Evolutionary conservation across 2,329 filamentous ascomycete species (phyloP).

Genomic region (Pseudogymnoascus sp.): DNA sequence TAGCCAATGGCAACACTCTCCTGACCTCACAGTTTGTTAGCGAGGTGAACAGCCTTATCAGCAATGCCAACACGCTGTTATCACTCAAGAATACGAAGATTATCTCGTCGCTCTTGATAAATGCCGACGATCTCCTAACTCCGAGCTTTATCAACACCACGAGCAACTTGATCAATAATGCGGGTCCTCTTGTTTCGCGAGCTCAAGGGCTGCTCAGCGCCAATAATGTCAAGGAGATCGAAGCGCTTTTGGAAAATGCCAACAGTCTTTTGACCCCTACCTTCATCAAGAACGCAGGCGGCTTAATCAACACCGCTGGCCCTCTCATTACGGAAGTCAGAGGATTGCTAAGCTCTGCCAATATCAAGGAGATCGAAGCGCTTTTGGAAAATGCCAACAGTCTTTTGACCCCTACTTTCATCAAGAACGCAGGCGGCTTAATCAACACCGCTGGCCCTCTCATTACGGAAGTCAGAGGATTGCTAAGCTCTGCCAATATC

Average conservation of each 20-base stretch:
- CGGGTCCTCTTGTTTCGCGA: neutral
- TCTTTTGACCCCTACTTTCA: neutral
- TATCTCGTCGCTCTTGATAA: neutral
- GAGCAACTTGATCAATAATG: neutral
- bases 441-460: neutral
- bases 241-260: neutral
- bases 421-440: neutral
- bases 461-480: neutral
- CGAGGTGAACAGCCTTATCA: neutral
- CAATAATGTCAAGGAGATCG: neutral
- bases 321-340: neutral
- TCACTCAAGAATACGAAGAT: neutral
- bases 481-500: neutral
- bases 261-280: neutral
- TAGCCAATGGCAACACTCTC: conserved; percentile 12
- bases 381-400: neutral
- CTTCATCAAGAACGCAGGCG: neutral
- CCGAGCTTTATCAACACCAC: neutral
- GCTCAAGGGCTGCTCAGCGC: neutral
- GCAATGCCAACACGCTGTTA: neutral
- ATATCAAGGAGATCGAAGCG: neutral
- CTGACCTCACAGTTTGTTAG: conserved; percentile 13
- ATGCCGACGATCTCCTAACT: conserved; percentile 18
- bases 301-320: neutral
- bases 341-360: neutral